A percentile compares a stretch with the other conserved stretches of the same genome.
phyloP scores from a whole-genome alignment of 495 filamentous ascomycete species.

The Podospora conica region DNA sequence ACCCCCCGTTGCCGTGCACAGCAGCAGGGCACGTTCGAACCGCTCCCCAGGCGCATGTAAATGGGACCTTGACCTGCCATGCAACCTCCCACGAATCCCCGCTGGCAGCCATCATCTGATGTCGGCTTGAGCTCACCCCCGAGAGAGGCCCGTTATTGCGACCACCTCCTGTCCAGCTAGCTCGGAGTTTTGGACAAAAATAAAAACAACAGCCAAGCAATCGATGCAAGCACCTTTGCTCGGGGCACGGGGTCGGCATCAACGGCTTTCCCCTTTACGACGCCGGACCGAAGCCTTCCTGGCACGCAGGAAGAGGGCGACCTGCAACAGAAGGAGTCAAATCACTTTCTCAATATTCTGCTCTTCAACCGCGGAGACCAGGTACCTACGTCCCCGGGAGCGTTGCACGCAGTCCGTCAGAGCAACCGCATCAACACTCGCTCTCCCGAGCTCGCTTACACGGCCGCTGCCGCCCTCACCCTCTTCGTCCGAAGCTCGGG shows the following conservation, averaged over 20 bases:
- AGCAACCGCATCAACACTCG: not conserved
- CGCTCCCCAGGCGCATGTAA: slow-evolving; percentile 13
- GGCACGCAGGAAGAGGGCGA: too few species aligned
- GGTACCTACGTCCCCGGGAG: not conserved
- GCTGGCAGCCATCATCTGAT: slow-evolving; percentile 21
- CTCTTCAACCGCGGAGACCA: not conserved
- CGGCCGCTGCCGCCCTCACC: not conserved
- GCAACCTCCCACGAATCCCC: slow-evolving; percentile 12
- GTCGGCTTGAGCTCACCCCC: slow-evolving; percentile 13
- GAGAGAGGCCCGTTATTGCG: slow-evolving; percentile 16
- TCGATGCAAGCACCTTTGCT: not conserved
- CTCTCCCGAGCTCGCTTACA: slow-evolving; percentile 3
- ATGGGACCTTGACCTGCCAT: slow-evolving; percentile 10
- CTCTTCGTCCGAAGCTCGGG: not conserved
- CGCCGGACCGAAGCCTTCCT: not conserved
- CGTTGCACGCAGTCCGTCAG: not conserved
- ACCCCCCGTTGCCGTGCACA: not conserved
- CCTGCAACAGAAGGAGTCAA: not conserved
- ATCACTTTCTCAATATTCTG: not conserved
- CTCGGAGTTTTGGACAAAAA: not conserved
- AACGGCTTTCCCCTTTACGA: not conserved
- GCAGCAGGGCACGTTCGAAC: slow-evolving; percentile 6
- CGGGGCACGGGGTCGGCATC: not conserved
- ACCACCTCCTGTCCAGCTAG: slow-evolving; percentile 4
- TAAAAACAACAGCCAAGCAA: not conserved